These are phyloP conservation scores for Hypoxylon sp. DNA, from an alignment of 2,329 filamentous ascomycete genomes.

Conservation along the genomic window DNA sequence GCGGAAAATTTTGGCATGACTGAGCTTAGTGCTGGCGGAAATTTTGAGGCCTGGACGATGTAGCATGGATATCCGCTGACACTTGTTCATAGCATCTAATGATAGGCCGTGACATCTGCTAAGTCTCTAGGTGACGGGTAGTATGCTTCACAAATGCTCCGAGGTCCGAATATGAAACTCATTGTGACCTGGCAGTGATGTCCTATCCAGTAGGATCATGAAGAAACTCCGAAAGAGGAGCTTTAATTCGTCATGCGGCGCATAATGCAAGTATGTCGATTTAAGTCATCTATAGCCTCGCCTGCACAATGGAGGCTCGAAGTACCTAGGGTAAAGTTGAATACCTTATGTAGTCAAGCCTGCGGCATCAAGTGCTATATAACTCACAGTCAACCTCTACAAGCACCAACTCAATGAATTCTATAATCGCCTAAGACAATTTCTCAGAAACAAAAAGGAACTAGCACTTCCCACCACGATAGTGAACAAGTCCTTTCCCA, in stretches of 20 bases:
- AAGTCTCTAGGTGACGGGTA: background rate
- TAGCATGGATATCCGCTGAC: slow-evolving; percentile 22
- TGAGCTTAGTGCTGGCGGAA: slow-evolving; percentile 37
- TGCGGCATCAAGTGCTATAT: slow-evolving; percentile 3
- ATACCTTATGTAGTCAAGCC: slow-evolving; percentile 4
- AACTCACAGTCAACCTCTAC: slow-evolving; percentile 30
- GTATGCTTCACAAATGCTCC: background rate
- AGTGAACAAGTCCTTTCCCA: slow-evolving; percentile 32
- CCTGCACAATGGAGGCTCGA: background rate
- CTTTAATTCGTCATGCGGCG: background rate
- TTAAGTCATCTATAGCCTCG: background rate
- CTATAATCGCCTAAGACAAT: slow-evolving; percentile 42
- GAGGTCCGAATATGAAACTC: background rate
- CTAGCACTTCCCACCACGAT: slow-evolving; percentile 22
- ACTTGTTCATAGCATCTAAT: slow-evolving; percentile 16
- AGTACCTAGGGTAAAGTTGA: background rate
- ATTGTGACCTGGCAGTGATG: background rate
- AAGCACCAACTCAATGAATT: slow-evolving; percentile 34
- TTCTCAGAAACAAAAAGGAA: slow-evolving; percentile 26
- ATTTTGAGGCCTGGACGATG: background rate
- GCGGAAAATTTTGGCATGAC: slow-evolving; percentile 51
- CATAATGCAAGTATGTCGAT: background rate
- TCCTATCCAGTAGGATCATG: background rate
- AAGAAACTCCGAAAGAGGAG: background rate
- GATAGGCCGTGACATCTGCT: slow-evolving; percentile 1